Base-by-base conservation (phyloP, 192 early-diverging fungal species). In the Coemansia sp. region DNA sequence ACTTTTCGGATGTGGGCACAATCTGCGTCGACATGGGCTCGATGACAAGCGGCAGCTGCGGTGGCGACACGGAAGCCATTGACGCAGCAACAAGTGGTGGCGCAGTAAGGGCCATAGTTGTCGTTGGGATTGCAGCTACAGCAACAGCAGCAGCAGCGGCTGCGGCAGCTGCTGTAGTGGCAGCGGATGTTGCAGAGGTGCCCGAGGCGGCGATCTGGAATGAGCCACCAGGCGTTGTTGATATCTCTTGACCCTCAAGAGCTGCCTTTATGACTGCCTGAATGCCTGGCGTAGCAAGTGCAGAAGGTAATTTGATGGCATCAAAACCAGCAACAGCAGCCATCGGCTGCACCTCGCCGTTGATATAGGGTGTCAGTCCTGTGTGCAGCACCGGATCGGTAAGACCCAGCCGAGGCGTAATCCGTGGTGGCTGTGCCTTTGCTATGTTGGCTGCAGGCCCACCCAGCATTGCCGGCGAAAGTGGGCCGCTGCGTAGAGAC, bases 391-490 rank as follows among this genome's bases (percentile, higher is more conserved):
- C 19, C 9, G 74, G 65, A 25, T 64, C 74, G 3, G 74, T 52
- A 13, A 70, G 34, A 0, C 68, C 64, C 57, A 77, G 23, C 1
- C 68, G 59, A 10, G 66, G 48, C 11, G 61, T 62, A 2, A 46
- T 38, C 15, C 61, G 2, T 7, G 27, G 27, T 23, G 13, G 54
- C 45, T 6, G 41, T 40, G 43, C 23, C 40, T 43, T 39, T 64
- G 46, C 49, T 79, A 74, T 11, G 21, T n/a, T 39, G 0, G 62
- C 21, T 8, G 69, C 61, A 1, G 89, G 89, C 0, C 86, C 87
- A 17, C 83, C 81, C 19, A 91, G 71, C 86, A 91, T 91, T 8
- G 89, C 86, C 4, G 89, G 89, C 24, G 87, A 91, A 34, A 91
- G 67, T 0, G 87, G 86, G 14, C 87, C 89, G 64, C 82, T 83